Conservation (phyloP, 108 stramenopile species). For the Cylindrotheca fusiformis region DNA sequence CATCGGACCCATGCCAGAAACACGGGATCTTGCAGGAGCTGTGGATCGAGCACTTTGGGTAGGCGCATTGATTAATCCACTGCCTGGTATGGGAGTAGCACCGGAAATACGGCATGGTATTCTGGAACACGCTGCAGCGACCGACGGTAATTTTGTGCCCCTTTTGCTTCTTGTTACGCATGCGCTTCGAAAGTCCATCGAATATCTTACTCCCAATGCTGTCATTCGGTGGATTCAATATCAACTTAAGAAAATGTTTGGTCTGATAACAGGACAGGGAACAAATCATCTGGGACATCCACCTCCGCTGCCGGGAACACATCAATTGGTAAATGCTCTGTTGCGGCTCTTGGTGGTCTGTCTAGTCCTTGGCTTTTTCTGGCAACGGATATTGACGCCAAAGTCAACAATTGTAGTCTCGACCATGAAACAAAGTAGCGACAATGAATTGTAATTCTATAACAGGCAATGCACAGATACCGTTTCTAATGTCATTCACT, state of each 20-base stretch:
- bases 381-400: not conserved
- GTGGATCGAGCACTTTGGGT: conserved; percentile 29
- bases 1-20: not conserved
- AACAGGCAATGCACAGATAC: too few species aligned
- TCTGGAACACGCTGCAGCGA: conserved; percentile 23
- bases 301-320: not conserved
- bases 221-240: not conserved
- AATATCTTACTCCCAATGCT: not conserved
- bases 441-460: too few species aligned
- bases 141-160: not conserved
- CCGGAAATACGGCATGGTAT: conserved; percentile 43
- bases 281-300: not conserved
- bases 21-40: not conserved
- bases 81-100: conserved; percentile 48
- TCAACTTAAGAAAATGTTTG: not conserved
- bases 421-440: too few species aligned
- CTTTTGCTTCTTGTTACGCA: not conserved
- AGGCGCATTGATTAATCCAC: conserved; percentile 49
- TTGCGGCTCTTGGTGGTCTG: not conserved
- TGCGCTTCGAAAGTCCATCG: not conserved
- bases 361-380: not conserved
- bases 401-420: too few species aligned
- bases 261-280: not conserved
- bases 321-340: not conserved
- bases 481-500: too few species aligned